These are phyloP conservation scores for Scleroderma bovista DNA, from an alignment of 768 basidiomycete genomes.

Conservation along the genomic window DNA sequence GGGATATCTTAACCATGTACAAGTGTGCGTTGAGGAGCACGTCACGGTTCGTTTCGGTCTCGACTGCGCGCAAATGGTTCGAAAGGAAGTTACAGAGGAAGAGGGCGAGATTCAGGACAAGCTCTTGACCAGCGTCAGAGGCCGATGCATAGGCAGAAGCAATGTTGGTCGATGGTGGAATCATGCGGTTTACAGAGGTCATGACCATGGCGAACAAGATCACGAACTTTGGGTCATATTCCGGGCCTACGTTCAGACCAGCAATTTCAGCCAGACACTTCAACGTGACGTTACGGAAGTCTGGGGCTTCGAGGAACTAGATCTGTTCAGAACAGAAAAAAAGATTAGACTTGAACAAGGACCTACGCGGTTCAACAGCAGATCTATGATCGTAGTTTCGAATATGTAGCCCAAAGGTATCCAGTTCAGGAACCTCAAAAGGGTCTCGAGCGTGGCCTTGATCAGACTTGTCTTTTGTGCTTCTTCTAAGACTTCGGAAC, in stretches of 20 bases:
- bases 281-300: conserved; percentile 95
- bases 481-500: conserved; percentile 93
- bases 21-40: conserved; percentile 94
- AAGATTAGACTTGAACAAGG: conserved; percentile 2
- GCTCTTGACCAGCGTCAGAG: conserved; percentile 90
- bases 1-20: conserved; percentile 97
- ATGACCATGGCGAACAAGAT: conserved; percentile 98
- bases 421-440: conserved; percentile 97
- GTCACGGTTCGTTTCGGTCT: conserved; percentile 85
- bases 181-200: conserved; percentile 96
- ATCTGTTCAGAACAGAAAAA: conserved; percentile 6
- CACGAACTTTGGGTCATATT: conserved; percentile 98
- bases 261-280: conserved; percentile 98
- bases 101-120: conserved; percentile 94
- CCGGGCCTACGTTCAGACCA: conserved; percentile 87
- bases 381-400: conserved; percentile 95
- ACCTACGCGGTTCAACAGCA: conserved; percentile 84
- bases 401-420: conserved; percentile 99
- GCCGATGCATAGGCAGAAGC: conserved; percentile 87
- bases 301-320: conserved; percentile 93
- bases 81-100: conserved; percentile 97
- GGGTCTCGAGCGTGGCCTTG: conserved; percentile 90
- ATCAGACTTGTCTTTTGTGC: conserved; percentile 95
- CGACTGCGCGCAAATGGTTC: conserved; percentile 89
- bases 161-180: conserved; percentile 92